Conservation (phyloP, 1,284 basidiomycete genomes). For the Meira nashicola region DNA sequence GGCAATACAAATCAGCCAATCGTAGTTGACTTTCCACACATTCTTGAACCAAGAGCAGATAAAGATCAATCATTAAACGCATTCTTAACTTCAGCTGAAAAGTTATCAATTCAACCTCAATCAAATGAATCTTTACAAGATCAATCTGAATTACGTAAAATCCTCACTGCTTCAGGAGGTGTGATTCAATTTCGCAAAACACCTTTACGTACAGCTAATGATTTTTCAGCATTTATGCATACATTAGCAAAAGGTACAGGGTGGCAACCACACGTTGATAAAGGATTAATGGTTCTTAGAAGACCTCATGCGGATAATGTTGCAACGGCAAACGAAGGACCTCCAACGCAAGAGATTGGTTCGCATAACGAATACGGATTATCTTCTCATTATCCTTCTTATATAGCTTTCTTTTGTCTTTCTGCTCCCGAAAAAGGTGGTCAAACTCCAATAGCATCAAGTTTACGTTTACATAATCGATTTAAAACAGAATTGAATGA, state of each 20-base stretch:
- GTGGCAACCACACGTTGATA: constrained; percentile 24
- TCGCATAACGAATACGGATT: constrained; percentile 34
- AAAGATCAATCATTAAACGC: too few species aligned
- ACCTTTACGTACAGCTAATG: constrained; percentile 23
- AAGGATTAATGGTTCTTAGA: constrained; percentile 32
- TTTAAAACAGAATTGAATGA: constrained; percentile 18
- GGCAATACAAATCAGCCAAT: too few species aligned
- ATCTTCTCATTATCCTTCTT: constrained; percentile 25
- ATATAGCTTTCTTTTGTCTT: constrained; percentile 32
- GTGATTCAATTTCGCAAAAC: constrained; percentile 24
- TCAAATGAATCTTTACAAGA: too few species aligned
- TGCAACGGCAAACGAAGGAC: constrained; percentile 32
- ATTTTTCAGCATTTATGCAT: constrained; percentile 30
- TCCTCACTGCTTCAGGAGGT: constrained; percentile 17
- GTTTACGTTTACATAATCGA: constrained; percentile 25
- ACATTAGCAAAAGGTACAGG: constrained; percentile 16
- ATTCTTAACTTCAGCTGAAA: too few species aligned
- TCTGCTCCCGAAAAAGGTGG: constrained; percentile 22
- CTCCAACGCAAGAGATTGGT: constrained; percentile 26
- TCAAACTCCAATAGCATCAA: constrained; percentile 31
- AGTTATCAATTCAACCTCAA: too few species aligned
- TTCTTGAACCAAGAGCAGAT: too few species aligned
- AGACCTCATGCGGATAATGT: constrained; percentile 24
- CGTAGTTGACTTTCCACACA: too few species aligned
- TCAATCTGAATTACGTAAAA: background rate